Conservation (phyloP, 768 basidiomycete genomes). For the Boletales sp. region DNA sequence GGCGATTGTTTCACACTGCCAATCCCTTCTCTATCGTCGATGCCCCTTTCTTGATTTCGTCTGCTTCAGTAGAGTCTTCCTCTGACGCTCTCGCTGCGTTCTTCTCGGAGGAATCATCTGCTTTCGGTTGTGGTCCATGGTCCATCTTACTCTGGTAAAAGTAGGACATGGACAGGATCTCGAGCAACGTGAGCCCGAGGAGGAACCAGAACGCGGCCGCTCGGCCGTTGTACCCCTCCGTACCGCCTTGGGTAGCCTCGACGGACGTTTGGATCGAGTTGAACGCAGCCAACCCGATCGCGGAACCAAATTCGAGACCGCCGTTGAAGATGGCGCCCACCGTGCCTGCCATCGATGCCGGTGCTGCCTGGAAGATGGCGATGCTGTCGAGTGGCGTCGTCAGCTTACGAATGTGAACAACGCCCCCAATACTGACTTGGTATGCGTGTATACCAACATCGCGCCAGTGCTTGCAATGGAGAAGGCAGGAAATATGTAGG, state of each 20-base stretch:
- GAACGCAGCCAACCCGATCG: conserved; percentile 47
- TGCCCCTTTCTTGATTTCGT: too few relatives aligned
- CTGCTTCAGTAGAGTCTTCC: too few relatives aligned
- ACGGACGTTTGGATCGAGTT: conserved; percentile 47
- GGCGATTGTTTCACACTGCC: too few relatives aligned
- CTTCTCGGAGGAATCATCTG: too few relatives aligned
- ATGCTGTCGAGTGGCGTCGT: conserved; percentile 32
- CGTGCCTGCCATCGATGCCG: conserved; percentile 46
- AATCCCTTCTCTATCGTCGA: too few relatives aligned
- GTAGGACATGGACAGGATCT: conserved; percentile 29
- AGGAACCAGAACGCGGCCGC: conserved; percentile 45
- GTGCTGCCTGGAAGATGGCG: conserved; percentile 47
- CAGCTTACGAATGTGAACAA: background rate
- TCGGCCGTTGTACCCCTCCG: conserved; percentile 37
- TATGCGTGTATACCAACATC: conserved; percentile 43
- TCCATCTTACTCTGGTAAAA: conserved; percentile 27
- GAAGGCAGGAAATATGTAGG: conserved; percentile 47
- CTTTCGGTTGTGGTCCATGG: too few relatives aligned
- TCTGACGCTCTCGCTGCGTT: too few relatives aligned
- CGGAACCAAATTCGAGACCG: conserved; percentile 50
- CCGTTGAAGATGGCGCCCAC: conserved; percentile 56
- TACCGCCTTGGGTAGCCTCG: conserved; percentile 31
- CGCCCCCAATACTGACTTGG: conserved; percentile 32
- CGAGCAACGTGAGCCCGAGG: conserved; percentile 33
- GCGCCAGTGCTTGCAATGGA: conserved; percentile 44